Base-by-base conservation (phyloP, 2,329 filamentous ascomycete species). In the Tetracladium maxilliforme region DNA sequence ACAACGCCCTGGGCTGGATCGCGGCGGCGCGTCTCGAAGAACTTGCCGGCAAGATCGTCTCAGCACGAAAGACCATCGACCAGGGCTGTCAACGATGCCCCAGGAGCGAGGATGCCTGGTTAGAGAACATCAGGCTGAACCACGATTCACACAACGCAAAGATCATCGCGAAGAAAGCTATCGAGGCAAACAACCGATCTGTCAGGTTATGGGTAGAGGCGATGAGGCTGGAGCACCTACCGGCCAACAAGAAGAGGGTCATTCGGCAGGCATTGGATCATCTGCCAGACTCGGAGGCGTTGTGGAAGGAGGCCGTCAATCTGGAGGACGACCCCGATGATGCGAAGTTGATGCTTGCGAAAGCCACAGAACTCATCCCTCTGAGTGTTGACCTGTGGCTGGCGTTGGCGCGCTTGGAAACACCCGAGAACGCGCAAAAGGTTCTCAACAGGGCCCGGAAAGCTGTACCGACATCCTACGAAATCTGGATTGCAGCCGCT, bases 291-390 rank as follows among this genome's bases (percentile, higher is more conserved):
- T 95, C 87, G 0, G 90, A 95, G 23, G 77, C 81, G 21, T 66
- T 98, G n/a, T 98, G 90, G 90, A 98, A 95, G 47, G 84, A 92
- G 45, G 78, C 87, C 5, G 87, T 98, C 33, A 95, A 95, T 39
- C 57, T 95, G 28, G 90, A 95, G 44, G 87, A 94, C 42, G 78
- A 93, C 38, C 70, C 79, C 0, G 78, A 76, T 16, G 84, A 94
- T 54, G 92, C 92, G 5, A 75, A 76, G 33, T 59, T 98, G 28
- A 63, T 98, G 27, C 68, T 98, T 23, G 86, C 84, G 23, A 94
- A 94, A 52, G 92, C 92, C 1, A 92, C 86, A 1, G 86, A 98
- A 40, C 78, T 94, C 30, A 92, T 98, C 28, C 87, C 87, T 0
- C 61, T 92, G 6, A 93, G 87, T 1, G 77, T 94, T 19, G 92